Evolutionary conservation across 495 filamentous ascomycete genomes (phyloP), one percentile per base, ranked within the genome.

Genomic region (Elasticomyces elasticus): DNA sequence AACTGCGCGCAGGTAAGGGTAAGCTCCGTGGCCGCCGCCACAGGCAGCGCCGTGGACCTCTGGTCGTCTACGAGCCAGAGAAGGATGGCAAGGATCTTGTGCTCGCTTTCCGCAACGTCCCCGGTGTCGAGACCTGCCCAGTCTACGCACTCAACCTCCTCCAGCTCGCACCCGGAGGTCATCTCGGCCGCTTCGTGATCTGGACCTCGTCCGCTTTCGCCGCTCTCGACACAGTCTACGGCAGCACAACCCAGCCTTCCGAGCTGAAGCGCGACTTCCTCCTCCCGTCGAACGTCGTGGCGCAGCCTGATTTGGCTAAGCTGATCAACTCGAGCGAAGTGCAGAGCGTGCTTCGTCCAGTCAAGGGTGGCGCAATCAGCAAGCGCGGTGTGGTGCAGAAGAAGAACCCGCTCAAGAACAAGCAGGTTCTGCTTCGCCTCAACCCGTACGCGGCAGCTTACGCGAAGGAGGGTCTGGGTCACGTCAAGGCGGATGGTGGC

Each of bases 391-490:
- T 76, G 66, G 87, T 95, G 54, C 89, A 94, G 81, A 98, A 98
- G 89, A 95, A 95, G 88, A 97, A 98, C 80, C 94, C 92, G 68
- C 86, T 98, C 57, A 78, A 77, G 75, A 98, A 98, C 83, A 94
- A 86, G 80, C 94, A 97, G 78, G 81, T 98, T 55, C 79, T 95
- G 73, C 84, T 96, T 67, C 81, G 92, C 58, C 84, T 97, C 72
- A 98, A 98, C 80, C 92, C 92, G 55, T 98, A 98, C 76, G 89
- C 90, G 54, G 76, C 83, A 63, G 81, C 82, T 38, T 98, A 87
- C 76, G 75, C 78, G 57, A 87, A 90, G 79, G 76, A 88, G 68
- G 85, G 87, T 73, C 73, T 89, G 54, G 86, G 86, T 46, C 79
- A 81, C 68, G 67, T 75, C 68, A 74, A 78, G 69, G 60, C 77